These are phyloP conservation scores for Plantago lanceolata DNA, from an alignment of 305 asterid genomes.

Conservation along the genomic window DNA sequence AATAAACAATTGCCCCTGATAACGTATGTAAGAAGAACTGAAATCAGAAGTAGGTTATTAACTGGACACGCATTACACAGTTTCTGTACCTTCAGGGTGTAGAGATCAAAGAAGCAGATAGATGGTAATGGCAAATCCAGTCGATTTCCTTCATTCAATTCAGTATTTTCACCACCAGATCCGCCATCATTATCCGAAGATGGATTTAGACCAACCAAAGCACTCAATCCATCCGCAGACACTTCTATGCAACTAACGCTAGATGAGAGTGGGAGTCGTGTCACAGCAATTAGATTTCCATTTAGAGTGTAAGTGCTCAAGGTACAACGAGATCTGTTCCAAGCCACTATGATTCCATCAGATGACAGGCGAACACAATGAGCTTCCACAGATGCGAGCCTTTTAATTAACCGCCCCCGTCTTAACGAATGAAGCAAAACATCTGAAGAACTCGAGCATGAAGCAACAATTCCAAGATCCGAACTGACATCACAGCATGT, in stretches of 20 bases:
- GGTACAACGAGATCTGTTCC: slow-evolving; percentile 57
- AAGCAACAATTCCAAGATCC: slow-evolving; percentile 91
- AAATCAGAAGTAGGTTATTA: slow-evolving; percentile 12
- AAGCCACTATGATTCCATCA: slow-evolving; percentile 67
- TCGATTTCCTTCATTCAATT: slow-evolving; percentile 36
- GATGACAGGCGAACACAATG: slow-evolving; percentile 71
- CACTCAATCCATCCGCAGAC: slow-evolving; percentile 73
- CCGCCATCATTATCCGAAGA: slow-evolving; percentile 50
- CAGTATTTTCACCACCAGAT: slow-evolving; percentile 36
- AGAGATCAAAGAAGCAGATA: slow-evolving; percentile 74
- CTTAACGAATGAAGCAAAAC: slow-evolving; percentile 78
- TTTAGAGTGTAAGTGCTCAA: slow-evolving; percentile 76
- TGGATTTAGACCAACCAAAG: slow-evolving; percentile 75
- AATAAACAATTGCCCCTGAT: not conserved
- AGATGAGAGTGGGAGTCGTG: slow-evolving; percentile 56
- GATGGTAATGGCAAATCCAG: slow-evolving; percentile 64
- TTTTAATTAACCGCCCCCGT: slow-evolving; percentile 75
- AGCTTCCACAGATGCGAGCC: slow-evolving; percentile 75
- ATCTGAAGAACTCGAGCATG: slow-evolving; percentile 77
- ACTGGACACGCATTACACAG: slow-evolving; percentile 7
- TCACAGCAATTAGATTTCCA: slow-evolving; percentile 60
- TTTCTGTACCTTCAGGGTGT: slow-evolving; percentile 61
- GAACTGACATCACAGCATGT: slow-evolving; percentile 79
- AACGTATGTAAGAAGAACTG: not conserved
- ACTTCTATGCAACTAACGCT: slow-evolving; percentile 79